Evolutionary conservation across 768 basidiomycete species (phyloP), one percentile per base, ranked within the genome.

Genomic region (Hebeloma cylindrosporum): DNA sequence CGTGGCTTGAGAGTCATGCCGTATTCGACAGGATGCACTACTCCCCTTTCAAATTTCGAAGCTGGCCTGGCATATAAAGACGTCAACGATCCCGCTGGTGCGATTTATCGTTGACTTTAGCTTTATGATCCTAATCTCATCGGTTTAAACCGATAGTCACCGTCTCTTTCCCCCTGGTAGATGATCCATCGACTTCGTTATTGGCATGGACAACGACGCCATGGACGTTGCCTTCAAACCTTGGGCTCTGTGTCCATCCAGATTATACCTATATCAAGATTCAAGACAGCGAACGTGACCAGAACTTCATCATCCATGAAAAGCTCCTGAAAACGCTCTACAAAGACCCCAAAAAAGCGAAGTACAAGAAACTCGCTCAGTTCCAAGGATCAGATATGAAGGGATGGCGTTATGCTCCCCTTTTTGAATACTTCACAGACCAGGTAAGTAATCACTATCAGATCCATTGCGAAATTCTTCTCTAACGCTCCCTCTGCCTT

Each of bases 181-280:
- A 96, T 52, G 96, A 99, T 60, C 91, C 92, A 2, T 78, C 70
- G 42, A 97, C 94, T 13, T 83, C 89, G 1, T 70, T 99, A 14
- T 70, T 99, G 21, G 95, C 95, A 3, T 99, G 96, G 96, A 99
- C 96, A 13, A 99, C 96, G 13, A 99, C 96, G 0, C 96, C 96
- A 0, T 99, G 94, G 93, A 98, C 96, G 0, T 73, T 98, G 4
- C 96, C 95, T 1, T 93, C 93, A 33, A 99, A 99, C 67, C 75
- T 99, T 22, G 92, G 80, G 0, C 78, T 99, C 38, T 98, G 96
- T 57, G 95, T 97, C 5, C 90, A 99, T 67, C 96, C 96, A 14
- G 90, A 94, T 52, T 93, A 85, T 61, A 92, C 82, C 22, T 99
- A 99, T 65, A 74, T 98, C 78, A 98, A 98, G 67, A 94, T 99